These are phyloP conservation scores for Fusarium sp. DNA, from an alignment of 2,329 filamentous ascomycete species.

Conservation along the genomic window DNA sequence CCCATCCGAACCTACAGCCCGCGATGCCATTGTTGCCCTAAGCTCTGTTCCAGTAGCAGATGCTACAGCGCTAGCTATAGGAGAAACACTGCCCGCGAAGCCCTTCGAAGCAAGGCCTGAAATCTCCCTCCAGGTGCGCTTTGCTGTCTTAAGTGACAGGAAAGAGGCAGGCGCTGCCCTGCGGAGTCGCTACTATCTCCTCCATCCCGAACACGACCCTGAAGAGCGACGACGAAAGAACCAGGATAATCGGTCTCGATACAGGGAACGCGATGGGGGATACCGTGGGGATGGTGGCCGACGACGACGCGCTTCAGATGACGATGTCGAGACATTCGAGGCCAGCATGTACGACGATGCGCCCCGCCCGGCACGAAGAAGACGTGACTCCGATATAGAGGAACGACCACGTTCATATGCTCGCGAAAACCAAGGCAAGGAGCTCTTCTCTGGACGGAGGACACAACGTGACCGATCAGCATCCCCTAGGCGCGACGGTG, in stretches of 20 bases:
- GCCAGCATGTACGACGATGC: conserved; percentile 86
- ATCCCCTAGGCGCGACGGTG: conserved; percentile 59
- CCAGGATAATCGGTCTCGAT: conserved; percentile 68
- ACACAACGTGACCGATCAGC: conserved; percentile 61
- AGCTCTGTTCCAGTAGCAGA: conserved; percentile 64
- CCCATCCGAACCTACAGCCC: conserved; percentile 62
- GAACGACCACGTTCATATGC: conserved; percentile 48
- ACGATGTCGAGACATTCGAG: conserved; percentile 70
- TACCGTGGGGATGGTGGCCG: conserved; percentile 53
- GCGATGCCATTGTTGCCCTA: conserved; percentile 66
- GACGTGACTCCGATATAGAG: conserved; percentile 42
- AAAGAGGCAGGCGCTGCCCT: conserved; percentile 83
- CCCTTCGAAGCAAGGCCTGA: conserved; percentile 74
- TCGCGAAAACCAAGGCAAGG: conserved; percentile 63
- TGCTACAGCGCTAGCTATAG: conserved; percentile 64
- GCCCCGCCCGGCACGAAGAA: conserved; percentile 48
- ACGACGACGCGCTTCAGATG: conserved; percentile 55
- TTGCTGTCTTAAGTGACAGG: conserved; percentile 79
- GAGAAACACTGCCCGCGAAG: conserved; percentile 77
- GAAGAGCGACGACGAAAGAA: conserved; percentile 74
- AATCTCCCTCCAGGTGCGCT: conserved; percentile 75
- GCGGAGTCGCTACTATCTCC: conserved; percentile 89
- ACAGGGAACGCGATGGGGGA: conserved; percentile 66
- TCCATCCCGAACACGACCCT: conserved; percentile 90
- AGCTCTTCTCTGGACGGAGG: conserved; percentile 68